Evolutionary conservation across 139 green algal species (phyloP), one percentile per base, ranked within the genome.

Genomic region (Picochlorum sp.): DNA sequence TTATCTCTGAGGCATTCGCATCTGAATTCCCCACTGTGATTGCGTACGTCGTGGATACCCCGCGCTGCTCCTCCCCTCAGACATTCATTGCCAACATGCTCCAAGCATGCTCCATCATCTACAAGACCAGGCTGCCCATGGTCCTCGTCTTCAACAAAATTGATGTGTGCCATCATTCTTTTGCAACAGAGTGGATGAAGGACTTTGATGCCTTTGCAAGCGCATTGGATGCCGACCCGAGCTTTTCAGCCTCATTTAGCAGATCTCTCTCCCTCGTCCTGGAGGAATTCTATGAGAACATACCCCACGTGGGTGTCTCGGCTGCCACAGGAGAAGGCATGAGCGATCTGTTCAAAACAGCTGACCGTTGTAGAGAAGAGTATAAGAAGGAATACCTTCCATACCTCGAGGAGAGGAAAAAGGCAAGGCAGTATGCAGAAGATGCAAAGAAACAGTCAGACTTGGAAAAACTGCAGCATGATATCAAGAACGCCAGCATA

Each of bases 21-120:
- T 85, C 78, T 32, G 73, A 74, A 44, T 92, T 96, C 65, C 89
- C 90, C 3, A 98, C 93, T 0, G 60, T 92, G 34, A 69, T 98
- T 21, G 64, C 77, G 6, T 99, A 91, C 71, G 83, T 99, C 20
- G 72, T 97, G 6, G 93, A 99, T 82, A 98, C 90, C 0, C 87
- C 92, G 0, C 82, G 88, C 8, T 93, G 82, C 30, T 66, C 80
- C 4, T 64, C 69, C 13, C 88, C 88, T 3, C 87, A 92, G 74
- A 88, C 85, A n/a, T 99, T 98, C 80, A 97, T 98, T 88, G 92
- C 76, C 70, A 98, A 98, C 80, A 98, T 98, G 94, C 88, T 98
- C 58, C 78, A 88, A 70, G 81, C 83, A 8, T 89, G 82, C 74
- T 85, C 69, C 65, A 96, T 98, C n/a, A 74, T 98, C 58, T 98